Conservation (phyloP, 2,329 filamentous ascomycete species). For the Teratosphaeria pseudoeucalypti region DNA sequence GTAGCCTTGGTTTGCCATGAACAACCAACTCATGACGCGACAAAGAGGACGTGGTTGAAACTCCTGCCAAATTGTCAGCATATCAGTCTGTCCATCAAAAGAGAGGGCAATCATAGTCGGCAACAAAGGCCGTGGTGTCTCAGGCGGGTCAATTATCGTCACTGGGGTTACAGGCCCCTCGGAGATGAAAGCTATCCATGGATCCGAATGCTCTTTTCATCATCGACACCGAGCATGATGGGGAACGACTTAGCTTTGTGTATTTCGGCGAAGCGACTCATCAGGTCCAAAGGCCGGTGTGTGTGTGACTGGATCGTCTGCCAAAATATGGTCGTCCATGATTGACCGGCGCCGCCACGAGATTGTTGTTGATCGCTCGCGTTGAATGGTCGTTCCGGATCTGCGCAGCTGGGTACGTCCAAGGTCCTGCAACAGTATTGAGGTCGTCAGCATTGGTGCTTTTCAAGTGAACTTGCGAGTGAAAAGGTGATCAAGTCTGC, state of each 20-base stretch:
- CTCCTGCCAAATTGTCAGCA: not conserved
- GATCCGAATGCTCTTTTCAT: not conserved
- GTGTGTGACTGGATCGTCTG: not conserved
- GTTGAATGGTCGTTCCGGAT: no score
- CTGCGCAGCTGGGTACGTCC: no score
- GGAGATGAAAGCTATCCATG: not conserved
- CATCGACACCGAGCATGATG: not conserved
- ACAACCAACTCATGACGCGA: not conserved
- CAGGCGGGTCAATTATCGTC: not conserved
- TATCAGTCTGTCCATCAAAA: not conserved
- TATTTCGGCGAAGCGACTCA: no score
- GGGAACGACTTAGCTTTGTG: not conserved
- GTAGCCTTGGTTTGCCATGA: not conserved
- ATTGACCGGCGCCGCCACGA: no score
- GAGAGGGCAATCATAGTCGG: not conserved
- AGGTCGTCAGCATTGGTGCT: no score
- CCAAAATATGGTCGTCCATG: not conserved
- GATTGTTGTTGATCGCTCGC: no score
- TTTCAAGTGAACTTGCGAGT: no score
- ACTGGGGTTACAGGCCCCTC: not conserved
- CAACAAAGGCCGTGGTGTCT: not conserved
- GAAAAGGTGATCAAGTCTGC: no score
- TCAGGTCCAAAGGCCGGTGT: not conserved
- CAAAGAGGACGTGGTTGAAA: not conserved
- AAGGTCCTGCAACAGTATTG: no score